Base-by-base conservation (phyloP, 768 basidiomycete genomes). In the Hypholoma fasciculare region DNA sequence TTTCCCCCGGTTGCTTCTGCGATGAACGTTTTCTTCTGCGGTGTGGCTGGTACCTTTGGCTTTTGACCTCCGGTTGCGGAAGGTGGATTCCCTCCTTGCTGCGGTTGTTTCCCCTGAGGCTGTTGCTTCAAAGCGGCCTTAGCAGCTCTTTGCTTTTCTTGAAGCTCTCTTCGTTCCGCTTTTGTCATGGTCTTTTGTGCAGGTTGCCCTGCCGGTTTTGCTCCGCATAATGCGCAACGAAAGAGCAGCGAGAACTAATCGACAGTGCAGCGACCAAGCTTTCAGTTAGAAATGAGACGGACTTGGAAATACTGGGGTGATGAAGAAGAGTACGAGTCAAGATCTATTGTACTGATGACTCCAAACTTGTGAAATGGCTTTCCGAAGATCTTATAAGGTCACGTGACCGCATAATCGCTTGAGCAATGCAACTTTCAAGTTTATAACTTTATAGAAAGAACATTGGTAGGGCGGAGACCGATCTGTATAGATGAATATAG, bases 61-160 rank as follows among this genome's bases (percentile, higher is more conserved):
- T 74, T 75, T 51, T 68, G 39, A 54, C 69, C 65, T 30, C 62
- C 63, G 49, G 65, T 52, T 23, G 69, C 55, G 53, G 68, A 38
- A 8, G 52, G 52, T 44, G 62, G 49, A 48, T 59, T 63, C 38
- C 59, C 58, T 43, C 62, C 59, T 50, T 56, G 65, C 38, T 58
- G 60, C 23, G 23, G 23, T 23, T 23, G 23, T 23, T 23, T 23
- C 23, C 23, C 23, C 51, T 62, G 67, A 36, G 47, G 69, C 61
- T 61, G 70, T 52, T 30, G 63, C 65, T 78, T 87, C 67, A 69
- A 77, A 59, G 78, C 74, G 13, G 74, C 67, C 72, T 93, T 93
- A n/a, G 88, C 88, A 9, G 90, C 91, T 52, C 90, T 80, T 66
- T 94, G 90, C 61, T 78, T 80, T 69, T 92, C 90, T 70, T 93